Evolutionary conservation across 2,329 filamentous ascomycete genomes (phyloP), one percentile per base, ranked within the genome.

Genomic region (Trichophyton mentagrophytes): DNA sequence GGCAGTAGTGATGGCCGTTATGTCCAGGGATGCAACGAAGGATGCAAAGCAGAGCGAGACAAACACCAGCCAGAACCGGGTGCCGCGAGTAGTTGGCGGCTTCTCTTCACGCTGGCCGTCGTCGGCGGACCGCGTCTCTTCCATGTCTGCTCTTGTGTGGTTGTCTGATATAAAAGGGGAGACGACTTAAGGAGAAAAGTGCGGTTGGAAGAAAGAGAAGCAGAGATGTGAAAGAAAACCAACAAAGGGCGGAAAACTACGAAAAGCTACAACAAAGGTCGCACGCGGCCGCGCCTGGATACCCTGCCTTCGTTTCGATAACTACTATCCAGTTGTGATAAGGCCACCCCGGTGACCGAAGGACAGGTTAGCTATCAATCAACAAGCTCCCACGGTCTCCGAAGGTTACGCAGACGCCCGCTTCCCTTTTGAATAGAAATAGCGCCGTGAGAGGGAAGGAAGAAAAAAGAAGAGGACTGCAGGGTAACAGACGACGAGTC

Each of bases 1-100:
- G 7, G 61, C 61, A n/a, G 61, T 60, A 7, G 61, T 57, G 5
- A 46, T 60, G 36, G 57, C 49, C 3, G 61, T 58, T 15, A 20
- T 46, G 11, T 62, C 61, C 15, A 61, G 33, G 42, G 60, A 25
- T 25, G 20, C 46, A 22, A 49, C 20, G 20, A 49, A 49, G 46
- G 46, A 25, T 55, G 13, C 47, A 33, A 20, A 55, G 20, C 22
- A 44, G 8, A 49, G 20, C 8, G 46, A 49, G 8, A 49, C 20
- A 27, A 49, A 49, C 6, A 49, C 20, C 22, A 49, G 20, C 46
- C 46, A 49, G 46, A 49, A 49, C 46, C 46, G 46, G 44, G 44
- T 47, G 1, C 44, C 44, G 44, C 44, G 44, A 47, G 44, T 20
- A 25, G 17, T 9, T 47, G 44, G 9, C 44, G n/a, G 20, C 44